Conservation (phyloP, 306 rosid species). For the Rosa persica region DNA sequence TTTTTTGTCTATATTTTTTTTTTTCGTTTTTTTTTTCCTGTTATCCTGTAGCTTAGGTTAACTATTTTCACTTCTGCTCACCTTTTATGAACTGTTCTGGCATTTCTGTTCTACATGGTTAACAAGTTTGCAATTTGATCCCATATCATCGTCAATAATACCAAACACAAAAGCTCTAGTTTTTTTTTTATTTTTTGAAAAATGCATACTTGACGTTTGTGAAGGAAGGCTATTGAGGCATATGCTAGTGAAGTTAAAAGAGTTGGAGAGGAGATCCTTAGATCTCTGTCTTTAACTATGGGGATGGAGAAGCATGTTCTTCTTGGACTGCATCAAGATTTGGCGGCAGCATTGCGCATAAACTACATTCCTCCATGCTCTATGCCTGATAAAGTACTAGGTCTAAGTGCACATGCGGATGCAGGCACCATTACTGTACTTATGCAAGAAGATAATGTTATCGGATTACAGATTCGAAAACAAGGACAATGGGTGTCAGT, state of each 20-base stretch:
- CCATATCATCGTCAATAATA: too few relatives aligned
- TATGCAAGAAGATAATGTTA: constrained; percentile 38
- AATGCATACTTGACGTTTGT: background rate
- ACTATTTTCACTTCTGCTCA: background rate
- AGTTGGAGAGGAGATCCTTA: constrained; percentile 32
- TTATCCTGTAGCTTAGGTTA: background rate
- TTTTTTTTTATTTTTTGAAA: too few relatives aligned
- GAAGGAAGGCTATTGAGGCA: constrained; percentile 37
- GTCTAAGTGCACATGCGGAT: constrained; percentile 52
- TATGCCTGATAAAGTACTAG: constrained; percentile 42
- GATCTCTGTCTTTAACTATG: constrained; percentile 31
- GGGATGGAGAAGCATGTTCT: constrained; percentile 40
- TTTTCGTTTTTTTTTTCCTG: too few relatives aligned
- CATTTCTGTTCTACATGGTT: too few relatives aligned
- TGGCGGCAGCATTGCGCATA: constrained; percentile 20
- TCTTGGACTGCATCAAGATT: constrained; percentile 32
- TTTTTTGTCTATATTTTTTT: too few relatives aligned
- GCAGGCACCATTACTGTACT: constrained; percentile 44
- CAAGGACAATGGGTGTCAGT: constrained; percentile 42
- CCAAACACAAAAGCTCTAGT: background rate
- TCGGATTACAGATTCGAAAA: constrained; percentile 42
- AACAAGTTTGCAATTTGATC: too few relatives aligned
- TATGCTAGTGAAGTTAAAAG: constrained; percentile 36
- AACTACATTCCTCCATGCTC: constrained; percentile 48
- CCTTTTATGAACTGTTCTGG: background rate